These are phyloP conservation scores for Amanita thiersii DNA, from an alignment of 768 basidiomycete genomes.

Conservation along the genomic window DNA sequence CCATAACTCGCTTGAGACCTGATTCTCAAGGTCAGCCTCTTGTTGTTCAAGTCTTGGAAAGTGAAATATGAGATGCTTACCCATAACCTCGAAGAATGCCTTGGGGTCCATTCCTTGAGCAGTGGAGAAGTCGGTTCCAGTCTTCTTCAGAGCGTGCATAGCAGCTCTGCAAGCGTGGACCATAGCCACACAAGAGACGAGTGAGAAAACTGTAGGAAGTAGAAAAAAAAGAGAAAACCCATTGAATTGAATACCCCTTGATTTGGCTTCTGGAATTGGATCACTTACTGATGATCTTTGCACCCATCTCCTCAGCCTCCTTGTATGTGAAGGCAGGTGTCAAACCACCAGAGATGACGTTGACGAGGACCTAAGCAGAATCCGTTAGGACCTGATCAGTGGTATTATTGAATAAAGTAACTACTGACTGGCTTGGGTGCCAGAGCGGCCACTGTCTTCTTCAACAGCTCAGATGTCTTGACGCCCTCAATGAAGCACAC, in stretches of 20 bases:
- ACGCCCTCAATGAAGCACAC: constrained; percentile 82
- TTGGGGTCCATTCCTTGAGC: constrained; percentile 69
- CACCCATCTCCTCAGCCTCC: constrained; percentile 63
- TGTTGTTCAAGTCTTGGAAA: neutral
- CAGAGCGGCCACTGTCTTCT: constrained; percentile 55
- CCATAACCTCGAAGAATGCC: constrained; percentile 73
- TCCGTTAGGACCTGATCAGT: constrained; percentile 11
- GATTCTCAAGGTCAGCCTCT: constrained; percentile 15
- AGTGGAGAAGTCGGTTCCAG: constrained; percentile 60
- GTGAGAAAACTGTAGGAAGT: constrained; percentile 53
- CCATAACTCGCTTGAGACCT: constrained; percentile 47
- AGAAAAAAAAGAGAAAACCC: no score
- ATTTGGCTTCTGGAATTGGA: no score
- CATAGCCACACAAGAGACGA: constrained; percentile 70
- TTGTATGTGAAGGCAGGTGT: constrained; percentile 66
- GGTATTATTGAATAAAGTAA: neutral
- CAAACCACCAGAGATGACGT: constrained; percentile 72
- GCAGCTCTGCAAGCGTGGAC: constrained; percentile 74
- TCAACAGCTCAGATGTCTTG: constrained; percentile 55
- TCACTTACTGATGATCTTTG: constrained; percentile 68
- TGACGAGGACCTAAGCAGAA: constrained; percentile 49
- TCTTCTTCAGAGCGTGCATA: constrained; percentile 68
- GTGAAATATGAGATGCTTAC: constrained; percentile 23
- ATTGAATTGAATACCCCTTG: no score
- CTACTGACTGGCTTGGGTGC: constrained; percentile 60